These are phyloP conservation scores for Thermomyces lanuginosus DNA, from an alignment of 2,329 filamentous ascomycete species.

Conservation along the genomic window DNA sequence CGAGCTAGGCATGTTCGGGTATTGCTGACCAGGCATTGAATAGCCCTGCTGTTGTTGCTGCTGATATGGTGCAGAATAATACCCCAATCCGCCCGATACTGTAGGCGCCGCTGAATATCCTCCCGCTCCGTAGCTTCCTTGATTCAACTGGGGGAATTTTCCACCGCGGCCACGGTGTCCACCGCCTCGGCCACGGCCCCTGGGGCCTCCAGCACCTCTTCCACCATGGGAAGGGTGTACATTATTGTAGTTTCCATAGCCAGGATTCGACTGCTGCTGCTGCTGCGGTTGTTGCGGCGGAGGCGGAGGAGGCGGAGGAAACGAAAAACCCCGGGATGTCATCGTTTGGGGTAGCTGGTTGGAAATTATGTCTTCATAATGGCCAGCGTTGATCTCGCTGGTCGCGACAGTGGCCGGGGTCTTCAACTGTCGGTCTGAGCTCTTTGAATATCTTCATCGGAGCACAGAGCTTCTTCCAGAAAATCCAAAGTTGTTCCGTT, in stretches of 20 bases:
- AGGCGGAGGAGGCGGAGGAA: constrained; percentile 30
- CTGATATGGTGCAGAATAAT: constrained; percentile 10
- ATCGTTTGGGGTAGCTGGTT: constrained; percentile 19
- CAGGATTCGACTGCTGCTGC: constrained; percentile 11
- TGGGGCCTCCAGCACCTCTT: constrained; percentile 12
- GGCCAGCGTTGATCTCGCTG: no score
- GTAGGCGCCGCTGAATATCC: constrained; percentile 15
- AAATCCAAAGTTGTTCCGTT: constrained; percentile 14
- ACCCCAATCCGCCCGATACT: constrained; percentile 8
- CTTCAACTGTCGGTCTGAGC: no score
- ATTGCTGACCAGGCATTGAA: constrained; percentile 11
- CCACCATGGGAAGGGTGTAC: constrained; percentile 13
- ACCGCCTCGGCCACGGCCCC: constrained; percentile 21
- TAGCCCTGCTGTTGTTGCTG: constrained; percentile 13
- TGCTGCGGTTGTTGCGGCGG: constrained; percentile 11
- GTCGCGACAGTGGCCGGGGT: no score
- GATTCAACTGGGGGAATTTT: constrained; percentile 9
- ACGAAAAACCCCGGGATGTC: constrained; percentile 29
- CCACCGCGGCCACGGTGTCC: constrained; percentile 13
- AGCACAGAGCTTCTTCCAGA: no score
- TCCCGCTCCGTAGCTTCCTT: constrained; percentile 11
- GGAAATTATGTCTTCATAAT: no score
- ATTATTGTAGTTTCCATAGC: constrained; percentile 9
- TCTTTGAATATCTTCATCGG: no score
- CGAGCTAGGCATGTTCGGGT: constrained; percentile 11